Base-by-base conservation (phyloP, 495 filamentous ascomycete species). In the Amphirosellinia nigrospora region DNA sequence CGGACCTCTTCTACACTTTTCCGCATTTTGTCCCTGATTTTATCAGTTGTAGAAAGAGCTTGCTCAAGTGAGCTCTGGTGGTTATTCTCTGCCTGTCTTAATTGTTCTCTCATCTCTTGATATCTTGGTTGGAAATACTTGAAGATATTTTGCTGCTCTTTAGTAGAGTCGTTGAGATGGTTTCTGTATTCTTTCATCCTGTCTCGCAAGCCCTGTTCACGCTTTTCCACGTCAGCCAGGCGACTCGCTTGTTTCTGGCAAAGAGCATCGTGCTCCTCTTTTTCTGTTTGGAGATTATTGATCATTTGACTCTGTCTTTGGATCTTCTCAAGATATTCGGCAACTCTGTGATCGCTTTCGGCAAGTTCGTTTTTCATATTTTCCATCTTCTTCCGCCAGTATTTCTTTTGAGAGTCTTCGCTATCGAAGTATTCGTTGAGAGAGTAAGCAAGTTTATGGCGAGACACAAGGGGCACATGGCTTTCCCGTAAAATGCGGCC, bases 91-190 rank as follows among this genome's bases (percentile, higher is more conserved):
- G 73, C 75, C 10, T 64, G 65, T 45, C 64, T 75, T 0, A 82
- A 64, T 26, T 76, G 55, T 5, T 73, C 62, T 16, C 75, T 77
- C 0, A 75, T 59, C 11, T 77, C 68, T 3, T 76, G 63, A 36
- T 74, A 81, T 11, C 67, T 75, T 15, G 75, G 64, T 48, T 75
- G 79, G 30, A 72, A 75, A 30, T 73, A 72, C 41, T 53, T 58
- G 64, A 79, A 83, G 0, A 83, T 71, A 21, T 65, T 59, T 65
- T 82, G 82, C 36, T 83, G 82, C 53, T 84, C 82, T 7, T 74
- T 68, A 8, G 82, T 79, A 3, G 79, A 79, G 26, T 74, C 66
- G 66, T 82, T 82, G 9, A 82, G 63, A 2, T 77, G 73, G 3
- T 67, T 48, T 43, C 73, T 81, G 56, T 74, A 78, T 7, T 70